Percentiles rank a stretch among this genome's conserved stretches.
These are phyloP conservation scores for Moniliophthora roreri DNA, from an alignment of 1,284 basidiomycete species.

Conservation along the genomic window DNA sequence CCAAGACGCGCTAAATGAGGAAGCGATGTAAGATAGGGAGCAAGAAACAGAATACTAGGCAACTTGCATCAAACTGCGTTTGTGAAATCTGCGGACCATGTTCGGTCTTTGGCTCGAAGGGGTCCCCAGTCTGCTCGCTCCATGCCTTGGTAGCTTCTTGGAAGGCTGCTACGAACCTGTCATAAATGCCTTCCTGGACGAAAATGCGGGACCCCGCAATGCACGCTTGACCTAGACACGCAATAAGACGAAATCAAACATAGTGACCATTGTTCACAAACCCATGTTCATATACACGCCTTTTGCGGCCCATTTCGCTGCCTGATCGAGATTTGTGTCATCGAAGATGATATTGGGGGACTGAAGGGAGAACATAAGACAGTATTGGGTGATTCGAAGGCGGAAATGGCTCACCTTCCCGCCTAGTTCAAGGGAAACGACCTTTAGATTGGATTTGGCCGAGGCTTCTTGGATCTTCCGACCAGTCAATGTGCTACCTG, in stretches of 20 bases:
- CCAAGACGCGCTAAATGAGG: constrained; percentile 64
- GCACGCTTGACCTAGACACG: constrained; percentile 66
- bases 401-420: constrained; percentile 34
- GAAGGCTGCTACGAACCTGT: constrained; percentile 63
- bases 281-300: constrained; percentile 56
- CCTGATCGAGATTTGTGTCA: constrained; percentile 76
- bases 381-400: background rate
- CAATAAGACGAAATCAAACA: too few species aligned
- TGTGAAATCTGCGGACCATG: constrained; percentile 89
- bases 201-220: constrained; percentile 83
- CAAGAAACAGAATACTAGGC: background rate
- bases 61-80: constrained; percentile 59
- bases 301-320: constrained; percentile 77
- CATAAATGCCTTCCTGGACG: constrained; percentile 80
- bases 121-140: constrained; percentile 61
- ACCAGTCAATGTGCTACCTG: constrained; percentile 59
- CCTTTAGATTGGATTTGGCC: constrained; percentile 65
- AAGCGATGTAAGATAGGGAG: background rate
- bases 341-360: constrained; percentile 79
- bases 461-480: constrained; percentile 65
- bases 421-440: constrained; percentile 80
- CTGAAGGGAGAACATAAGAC: constrained; percentile 39
- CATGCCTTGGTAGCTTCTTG: constrained; percentile 38
- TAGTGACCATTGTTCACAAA: background rate
- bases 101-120: constrained; percentile 67